phyloP scores from a whole-genome alignment of 2,329 filamentous ascomycete species.

The Aspergillaceae sp. region DNA sequence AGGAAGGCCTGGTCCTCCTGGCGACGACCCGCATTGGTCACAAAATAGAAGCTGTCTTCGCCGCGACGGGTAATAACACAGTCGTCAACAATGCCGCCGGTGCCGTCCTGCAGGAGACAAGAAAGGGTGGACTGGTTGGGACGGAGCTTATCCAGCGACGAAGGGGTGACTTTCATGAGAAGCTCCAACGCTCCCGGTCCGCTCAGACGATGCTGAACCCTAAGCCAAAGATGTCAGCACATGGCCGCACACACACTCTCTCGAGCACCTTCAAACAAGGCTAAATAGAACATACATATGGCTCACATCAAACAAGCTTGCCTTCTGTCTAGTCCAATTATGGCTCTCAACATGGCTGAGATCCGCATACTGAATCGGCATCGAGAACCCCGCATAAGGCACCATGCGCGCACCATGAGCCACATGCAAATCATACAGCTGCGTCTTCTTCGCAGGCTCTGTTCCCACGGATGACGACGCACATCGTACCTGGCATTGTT shows the following conservation, averaged over 20 bases:
- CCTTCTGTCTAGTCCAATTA: conserved; percentile 76
- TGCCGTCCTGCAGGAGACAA: conserved; percentile 67
- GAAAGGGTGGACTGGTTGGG: conserved; percentile 70
- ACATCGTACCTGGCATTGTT: conserved; percentile 19
- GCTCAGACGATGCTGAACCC: conserved; percentile 72
- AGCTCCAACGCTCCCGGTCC: conserved; percentile 74
- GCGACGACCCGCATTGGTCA: conserved; percentile 87
- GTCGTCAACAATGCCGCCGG: conserved; percentile 91
- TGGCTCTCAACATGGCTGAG: conserved; percentile 76
- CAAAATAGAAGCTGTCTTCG: conserved; percentile 73
- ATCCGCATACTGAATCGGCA: conserved; percentile 82
- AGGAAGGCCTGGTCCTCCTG: conserved; percentile 81
- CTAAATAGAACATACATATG: conserved; percentile 65
- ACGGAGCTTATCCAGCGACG: conserved; percentile 56
- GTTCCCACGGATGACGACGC: conserved; percentile 19
- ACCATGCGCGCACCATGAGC: conserved; percentile 84
- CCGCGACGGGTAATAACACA: conserved; percentile 78
- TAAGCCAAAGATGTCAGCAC: conserved; percentile 16
- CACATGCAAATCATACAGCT: conserved; percentile 70
- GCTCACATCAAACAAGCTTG: conserved; percentile 89
- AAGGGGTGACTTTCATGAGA: conserved; percentile 75
- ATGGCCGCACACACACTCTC: background rate
- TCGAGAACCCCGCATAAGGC: conserved; percentile 84
- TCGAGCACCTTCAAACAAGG: background rate
- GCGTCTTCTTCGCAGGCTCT: conserved; percentile 44